Evolutionary conservation across 768 basidiomycete species (phyloP).

Genomic region (Cystofilobasidium ferigula): DNA sequence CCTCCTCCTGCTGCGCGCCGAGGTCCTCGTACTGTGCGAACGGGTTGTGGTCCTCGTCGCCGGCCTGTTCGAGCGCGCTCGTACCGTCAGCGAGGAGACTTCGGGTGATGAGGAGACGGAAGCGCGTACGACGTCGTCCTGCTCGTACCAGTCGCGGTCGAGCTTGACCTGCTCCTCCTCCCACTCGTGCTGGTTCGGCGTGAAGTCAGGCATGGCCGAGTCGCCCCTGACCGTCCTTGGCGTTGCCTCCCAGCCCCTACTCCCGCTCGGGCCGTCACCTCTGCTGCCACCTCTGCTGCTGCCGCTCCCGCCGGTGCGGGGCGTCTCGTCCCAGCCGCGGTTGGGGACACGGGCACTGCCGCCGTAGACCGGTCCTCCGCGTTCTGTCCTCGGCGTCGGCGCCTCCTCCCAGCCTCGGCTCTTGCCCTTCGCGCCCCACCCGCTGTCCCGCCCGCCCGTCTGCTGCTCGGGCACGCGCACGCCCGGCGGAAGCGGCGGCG

Average conservation of each 20-base stretch:
- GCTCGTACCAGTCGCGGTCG: conserved; percentile 89
- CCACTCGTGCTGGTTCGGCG: conserved; percentile 57
- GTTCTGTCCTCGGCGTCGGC: conserved; percentile 33
- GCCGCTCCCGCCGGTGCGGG: conserved; percentile 42
- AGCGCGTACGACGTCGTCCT: conserved; percentile 60
- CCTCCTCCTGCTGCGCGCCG: conserved; percentile 54
- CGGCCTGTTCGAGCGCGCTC: conserved; percentile 35
- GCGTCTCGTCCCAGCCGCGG: conserved; percentile 89
- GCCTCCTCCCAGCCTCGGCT: conserved; percentile 36
- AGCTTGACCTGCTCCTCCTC: conserved; percentile 87
- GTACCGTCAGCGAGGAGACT: not conserved
- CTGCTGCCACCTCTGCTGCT: too few relatives aligned
- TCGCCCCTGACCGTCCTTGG: conserved; percentile 17
- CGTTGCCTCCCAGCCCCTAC: conserved; percentile 28
- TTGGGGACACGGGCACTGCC: conserved; percentile 84
- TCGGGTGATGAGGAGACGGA: not conserved
- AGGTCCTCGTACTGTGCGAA: conserved; percentile 88
- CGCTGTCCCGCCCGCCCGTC: not conserved
- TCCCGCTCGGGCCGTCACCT: not conserved
- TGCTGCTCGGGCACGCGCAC: not conserved
- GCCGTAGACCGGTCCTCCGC: conserved; percentile 28
- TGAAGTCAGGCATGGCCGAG: conserved; percentile 24
- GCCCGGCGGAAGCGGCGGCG: conserved; percentile 4
- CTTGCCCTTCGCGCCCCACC: conserved; percentile 3
- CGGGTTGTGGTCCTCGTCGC: conserved; percentile 85